A percentile compares a stretch with the other conserved stretches of the same genome.
Evolutionary conservation across 192 early-diverging fungal species (phyloP).

Genomic region (Coemansia sp.): DNA sequence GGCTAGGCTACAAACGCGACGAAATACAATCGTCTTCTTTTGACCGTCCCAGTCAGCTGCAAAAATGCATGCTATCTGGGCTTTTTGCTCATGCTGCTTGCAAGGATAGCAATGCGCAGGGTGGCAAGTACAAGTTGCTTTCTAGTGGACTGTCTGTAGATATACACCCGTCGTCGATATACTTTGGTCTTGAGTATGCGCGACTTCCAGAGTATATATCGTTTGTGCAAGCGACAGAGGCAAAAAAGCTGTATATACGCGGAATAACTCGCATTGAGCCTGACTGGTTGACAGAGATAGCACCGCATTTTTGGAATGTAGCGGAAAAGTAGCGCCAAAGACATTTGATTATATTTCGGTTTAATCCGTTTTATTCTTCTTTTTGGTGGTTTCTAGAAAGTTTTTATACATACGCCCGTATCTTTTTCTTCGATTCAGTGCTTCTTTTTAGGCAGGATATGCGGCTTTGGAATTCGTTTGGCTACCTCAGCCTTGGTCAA

Average conservation of each 20-base stretch:
- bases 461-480: constrained; percentile 47
- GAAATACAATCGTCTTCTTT: constrained; percentile 75
- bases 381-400: background rate
- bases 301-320: constrained; percentile 67
- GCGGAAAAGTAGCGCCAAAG: background rate
- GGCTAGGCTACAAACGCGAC: constrained; percentile 72
- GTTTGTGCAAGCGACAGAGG: constrained; percentile 87
- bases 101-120: constrained; percentile 58
- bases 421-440: background rate
- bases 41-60: constrained; percentile 62
- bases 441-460: constrained; percentile 31
- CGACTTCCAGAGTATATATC: constrained; percentile 74
- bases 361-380: background rate
- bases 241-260: constrained; percentile 83
- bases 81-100: constrained; percentile 91
- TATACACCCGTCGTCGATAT: constrained; percentile 84
- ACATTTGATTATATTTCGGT: too few species aligned
- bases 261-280: constrained; percentile 83
- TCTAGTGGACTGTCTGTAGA: constrained; percentile 76
- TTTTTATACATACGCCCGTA: background rate
- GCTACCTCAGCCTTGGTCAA: constrained; percentile 55
- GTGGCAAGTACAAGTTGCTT: constrained; percentile 80
- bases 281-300: constrained; percentile 72
- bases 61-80: constrained; percentile 85
- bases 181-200: constrained; percentile 62